Evolutionary conservation across 129 eudicot species (phyloP), one percentile per base, ranked within the genome.

Genomic region (Sambucus nigra): DNA sequence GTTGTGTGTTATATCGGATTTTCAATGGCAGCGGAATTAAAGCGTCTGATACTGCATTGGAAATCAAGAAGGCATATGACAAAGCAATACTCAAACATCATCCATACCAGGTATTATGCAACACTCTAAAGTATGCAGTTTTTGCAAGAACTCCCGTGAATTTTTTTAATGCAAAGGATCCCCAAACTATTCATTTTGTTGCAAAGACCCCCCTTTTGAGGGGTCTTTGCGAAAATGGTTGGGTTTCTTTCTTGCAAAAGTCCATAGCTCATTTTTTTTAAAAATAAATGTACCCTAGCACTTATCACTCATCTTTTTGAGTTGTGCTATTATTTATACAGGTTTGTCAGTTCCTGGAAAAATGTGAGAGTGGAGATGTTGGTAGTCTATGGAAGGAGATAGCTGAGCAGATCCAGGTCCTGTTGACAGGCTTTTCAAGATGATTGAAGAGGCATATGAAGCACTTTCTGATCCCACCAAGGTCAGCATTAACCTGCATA

Each of bases 51-150:
- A 16, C 82, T 3, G 73, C 81, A 59, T 44, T 83, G 13, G 95
- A 91, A 47, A 83, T 91, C 38, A 91, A 86, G 78, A 91, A 82
- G 74, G 99, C 95, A 38, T 91, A 91, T 50, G 66, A 89, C 8
- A 91, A 77, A 79, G 99, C 99, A 57, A 95, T 95, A 61, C 89
- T 91, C 55, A 74, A 71, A 70, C 99, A 91, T 75, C 99, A 91
- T 63, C 99, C 96, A 35, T 95, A 91, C 81, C 86, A 91, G 95
- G 99, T 91, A 31, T 54, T 47, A 31, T n/a, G n/a, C n/a, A n/a
- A n/a, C n/a, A n/a, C n/a, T n/a, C n/a, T n/a, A n/a, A n/a, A n/a
- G n/a, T n/a, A n/a, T n/a, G n/a, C n/a, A n/a, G n/a, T n/a, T n/a
- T n/a, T n/a, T n/a, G n/a, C n/a, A n/a, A n/a, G n/a, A n/a, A n/a